Base-by-base conservation (phyloP, 2,329 filamentous ascomycete genomes). In the Talaromyces islandicus region DNA sequence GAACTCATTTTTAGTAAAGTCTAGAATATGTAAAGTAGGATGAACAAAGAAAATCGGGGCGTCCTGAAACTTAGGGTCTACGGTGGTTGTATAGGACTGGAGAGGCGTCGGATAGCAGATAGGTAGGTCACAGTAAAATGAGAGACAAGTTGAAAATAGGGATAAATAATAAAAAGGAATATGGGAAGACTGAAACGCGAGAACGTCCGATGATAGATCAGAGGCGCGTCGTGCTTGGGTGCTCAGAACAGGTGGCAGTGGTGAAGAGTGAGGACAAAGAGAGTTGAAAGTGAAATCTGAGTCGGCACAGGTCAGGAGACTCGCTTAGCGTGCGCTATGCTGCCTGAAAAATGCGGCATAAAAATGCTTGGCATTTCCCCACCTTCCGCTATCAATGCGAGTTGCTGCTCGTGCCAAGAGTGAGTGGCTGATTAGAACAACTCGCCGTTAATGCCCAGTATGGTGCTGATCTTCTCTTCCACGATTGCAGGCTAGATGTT, bases 401-500 rank as follows among this genome's bases (percentile, higher is more conserved):
- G 55, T 21, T 6, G n/a, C n/a, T n/a, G n/a, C n/a, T n/a, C 6
- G 25, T 27, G 25, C 25, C 25, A 27, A 27, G 25, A 27, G 25
- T n/a, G n/a, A n/a, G n/a, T n/a, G n/a, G n/a, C 38, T 48, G 30
- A 32, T 10, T 35, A 35, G 32, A 35, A 17, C 43, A 24, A 24
- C 43, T 24, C 21, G 19, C 43, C 11, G 21, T 2, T 2, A 46
- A 41, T 12, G 60, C 54, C 59, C 60, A 66, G 63, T 30, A 63
- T 62, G 65, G 30, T 62, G 27, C 61, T 57, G 48, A 57, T 59
- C 54, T 43, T 62, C 54, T 35, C 27, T 53, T 35, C 51, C 29
- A 60, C 41, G 53, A 60, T 25, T 66, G 62, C 62, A 61, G 84
- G 80, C 89, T 91, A 90, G 83, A 97, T 97, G 93, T 96, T 96